These are phyloP conservation scores for Neurospora sp. DNA, from an alignment of 495 filamentous ascomycete genomes.

Conservation along the genomic window DNA sequence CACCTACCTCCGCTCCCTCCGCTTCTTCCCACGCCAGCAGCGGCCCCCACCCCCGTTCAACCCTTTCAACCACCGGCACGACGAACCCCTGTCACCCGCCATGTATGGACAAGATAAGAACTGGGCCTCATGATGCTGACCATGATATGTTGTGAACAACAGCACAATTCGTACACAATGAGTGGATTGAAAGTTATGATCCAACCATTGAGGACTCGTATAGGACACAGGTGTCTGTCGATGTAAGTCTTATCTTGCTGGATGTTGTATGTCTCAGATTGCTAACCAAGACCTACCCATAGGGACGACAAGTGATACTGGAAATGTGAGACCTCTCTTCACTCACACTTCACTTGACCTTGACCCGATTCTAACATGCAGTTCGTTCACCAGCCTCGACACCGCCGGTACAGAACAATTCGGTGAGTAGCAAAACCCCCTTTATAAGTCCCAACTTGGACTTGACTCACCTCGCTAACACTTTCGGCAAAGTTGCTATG, in stretches of 20 bases:
- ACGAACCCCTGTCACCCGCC: constrained; percentile 1
- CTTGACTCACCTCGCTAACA: constrained; percentile 3
- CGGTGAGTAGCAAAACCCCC: constrained; percentile 48
- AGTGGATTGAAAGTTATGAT: constrained; percentile 99
- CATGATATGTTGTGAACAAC: constrained; percentile 14
- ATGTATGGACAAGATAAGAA: not conserved
- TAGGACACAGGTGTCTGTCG: constrained; percentile 84
- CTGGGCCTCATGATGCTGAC: constrained; percentile 8
- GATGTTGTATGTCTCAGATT: not conserved
- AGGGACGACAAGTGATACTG: constrained; percentile 92
- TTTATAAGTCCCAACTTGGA: not conserved
- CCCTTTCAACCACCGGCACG: constrained; percentile 7
- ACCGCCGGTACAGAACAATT: constrained; percentile 98
- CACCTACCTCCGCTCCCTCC: too few species aligned
- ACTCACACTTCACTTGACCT: not conserved
- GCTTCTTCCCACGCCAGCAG: too few species aligned
- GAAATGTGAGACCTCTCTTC: constrained; percentile 61
- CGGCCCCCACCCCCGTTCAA: too few species aligned
- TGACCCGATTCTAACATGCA: constrained; percentile 2
- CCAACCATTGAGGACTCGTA: constrained; percentile 97
- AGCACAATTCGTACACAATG: constrained; percentile 99
- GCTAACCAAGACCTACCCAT: constrained; percentile 2
- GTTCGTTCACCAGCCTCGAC: constrained; percentile 55
- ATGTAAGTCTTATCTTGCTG: constrained; percentile 49
- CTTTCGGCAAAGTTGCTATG: constrained; percentile 34